Conservation (phyloP, 805 yeast species). For the Kuraishia borneana region DNA sequence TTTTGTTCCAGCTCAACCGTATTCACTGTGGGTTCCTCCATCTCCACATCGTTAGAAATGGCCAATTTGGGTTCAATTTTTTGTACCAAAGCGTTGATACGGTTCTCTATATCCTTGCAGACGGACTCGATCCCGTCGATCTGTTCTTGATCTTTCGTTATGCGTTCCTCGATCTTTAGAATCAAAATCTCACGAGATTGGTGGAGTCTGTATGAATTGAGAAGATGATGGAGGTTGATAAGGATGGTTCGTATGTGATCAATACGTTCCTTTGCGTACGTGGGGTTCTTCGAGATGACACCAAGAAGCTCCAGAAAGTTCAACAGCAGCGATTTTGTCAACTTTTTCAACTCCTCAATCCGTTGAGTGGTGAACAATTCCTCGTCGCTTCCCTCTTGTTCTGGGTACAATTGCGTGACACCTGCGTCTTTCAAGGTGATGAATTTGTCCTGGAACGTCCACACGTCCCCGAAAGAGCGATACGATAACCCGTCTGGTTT, state of each 20-base stretch:
- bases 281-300: constrained; percentile 63
- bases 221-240: constrained; percentile 82
- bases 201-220: constrained; percentile 91
- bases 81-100: constrained; percentile 17
- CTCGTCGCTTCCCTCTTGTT: constrained; percentile 20
- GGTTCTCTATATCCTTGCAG: constrained; percentile 24
- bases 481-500: constrained; percentile 57
- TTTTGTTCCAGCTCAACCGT: not conserved
- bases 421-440: constrained; percentile 73
- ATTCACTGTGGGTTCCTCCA: not conserved
- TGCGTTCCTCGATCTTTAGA: constrained; percentile 55
- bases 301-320: constrained; percentile 81
- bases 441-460: constrained; percentile 74
- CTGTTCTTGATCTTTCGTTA: constrained; percentile 24
- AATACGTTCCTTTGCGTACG: constrained; percentile 43
- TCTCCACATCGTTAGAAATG: not conserved
- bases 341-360: constrained; percentile 65
- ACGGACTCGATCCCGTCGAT: constrained; percentile 33
- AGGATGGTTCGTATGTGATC: constrained; percentile 73
- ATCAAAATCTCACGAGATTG: constrained; percentile 87
- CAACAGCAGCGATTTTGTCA: constrained; percentile 66
- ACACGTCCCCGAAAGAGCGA: constrained; percentile 80
- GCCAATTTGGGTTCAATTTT: constrained; percentile 6
- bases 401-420: constrained; percentile 65
- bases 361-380: constrained; percentile 35